These are phyloP conservation scores for Neurospora pannonica DNA, from an alignment of 495 filamentous ascomycete genomes.

Conservation along the genomic window DNA sequence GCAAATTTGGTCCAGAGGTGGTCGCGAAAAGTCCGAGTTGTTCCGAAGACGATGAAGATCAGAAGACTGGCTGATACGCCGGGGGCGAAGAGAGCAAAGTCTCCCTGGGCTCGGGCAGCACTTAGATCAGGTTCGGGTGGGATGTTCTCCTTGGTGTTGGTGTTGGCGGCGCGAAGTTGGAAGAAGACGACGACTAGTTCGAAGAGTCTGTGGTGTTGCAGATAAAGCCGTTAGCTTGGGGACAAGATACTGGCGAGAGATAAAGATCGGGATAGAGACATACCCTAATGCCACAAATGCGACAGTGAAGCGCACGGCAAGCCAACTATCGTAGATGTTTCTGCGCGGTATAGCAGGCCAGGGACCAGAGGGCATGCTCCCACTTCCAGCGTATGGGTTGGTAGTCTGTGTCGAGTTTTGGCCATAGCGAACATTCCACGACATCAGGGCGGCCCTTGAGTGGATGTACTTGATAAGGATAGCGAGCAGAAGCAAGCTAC, in stretches of 20 bases:
- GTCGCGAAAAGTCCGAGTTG: constrained; percentile 28
- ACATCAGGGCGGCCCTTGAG: constrained; percentile 27
- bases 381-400: background rate
- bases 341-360: constrained; percentile 1
- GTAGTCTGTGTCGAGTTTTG: constrained; percentile 10
- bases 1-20: constrained; percentile 9
- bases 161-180: constrained; percentile 27
- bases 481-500: constrained; percentile 29
- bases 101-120: constrained; percentile 21
- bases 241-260: background rate
- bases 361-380: background rate
- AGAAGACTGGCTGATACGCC: constrained; percentile 32
- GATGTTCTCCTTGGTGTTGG: constrained; percentile 24
- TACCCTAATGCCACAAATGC: constrained; percentile 35
- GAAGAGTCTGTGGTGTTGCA: constrained; percentile 17
- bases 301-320: constrained; percentile 36
- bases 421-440: constrained; percentile 30
- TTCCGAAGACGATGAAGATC: constrained; percentile 33
- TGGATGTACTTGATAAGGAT: constrained; percentile 39
- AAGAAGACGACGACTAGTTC: constrained; percentile 34
- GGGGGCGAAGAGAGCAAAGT: constrained; percentile 35
- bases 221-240: background rate
- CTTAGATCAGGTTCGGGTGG: constrained; percentile 26
- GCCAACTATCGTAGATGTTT: constrained; percentile 39
- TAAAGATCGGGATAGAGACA: background rate